These are phyloP conservation scores for Colletotrichum destructivum DNA, from an alignment of 2,329 filamentous ascomycete species.

Conservation along the genomic window DNA sequence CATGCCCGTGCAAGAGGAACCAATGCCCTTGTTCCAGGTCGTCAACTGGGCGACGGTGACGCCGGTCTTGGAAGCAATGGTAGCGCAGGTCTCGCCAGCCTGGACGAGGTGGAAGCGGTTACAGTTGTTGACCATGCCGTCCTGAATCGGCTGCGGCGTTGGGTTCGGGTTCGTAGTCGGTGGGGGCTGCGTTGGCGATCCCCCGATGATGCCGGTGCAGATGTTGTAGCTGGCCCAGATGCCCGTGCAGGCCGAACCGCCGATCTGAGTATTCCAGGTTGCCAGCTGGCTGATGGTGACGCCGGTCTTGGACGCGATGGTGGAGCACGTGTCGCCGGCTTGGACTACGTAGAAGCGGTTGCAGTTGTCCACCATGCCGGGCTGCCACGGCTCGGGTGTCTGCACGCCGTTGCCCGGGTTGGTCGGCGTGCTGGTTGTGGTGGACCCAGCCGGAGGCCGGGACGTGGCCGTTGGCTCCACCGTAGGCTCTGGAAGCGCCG, in stretches of 20 bases:
- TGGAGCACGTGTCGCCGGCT: conserved; percentile 37
- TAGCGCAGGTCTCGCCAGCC: conserved; percentile 17
- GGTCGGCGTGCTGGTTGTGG: conserved; percentile 33
- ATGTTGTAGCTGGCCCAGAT: conserved; percentile 17
- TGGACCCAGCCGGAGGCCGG: conserved; percentile 1
- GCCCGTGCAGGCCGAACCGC: conserved; percentile 16
- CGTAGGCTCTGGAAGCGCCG: background rate
- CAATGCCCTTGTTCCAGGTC: conserved; percentile 26
- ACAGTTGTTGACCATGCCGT: conserved; percentile 45
- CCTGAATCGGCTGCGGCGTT: conserved; percentile 49
- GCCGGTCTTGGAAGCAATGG: conserved; percentile 21
- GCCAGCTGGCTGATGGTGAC: conserved; percentile 41
- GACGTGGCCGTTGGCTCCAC: background rate
- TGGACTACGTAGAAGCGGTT: conserved; percentile 43
- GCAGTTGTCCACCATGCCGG: conserved; percentile 43
- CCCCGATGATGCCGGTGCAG: conserved; percentile 19
- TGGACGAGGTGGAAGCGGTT: conserved; percentile 18
- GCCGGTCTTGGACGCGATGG: conserved; percentile 31
- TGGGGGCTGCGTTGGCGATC: conserved; percentile 9
- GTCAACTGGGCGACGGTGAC: conserved; percentile 49
- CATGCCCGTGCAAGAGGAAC: conserved; percentile 15
- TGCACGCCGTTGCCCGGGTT: conserved; percentile 37
- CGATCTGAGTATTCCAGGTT: conserved; percentile 43
- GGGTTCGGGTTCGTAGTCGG: conserved; percentile 11
- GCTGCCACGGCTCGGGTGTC: conserved; percentile 42